These are phyloP conservation scores for Lepidium africanum DNA, from an alignment of 345 rosid genomes.

Conservation along the genomic window DNA sequence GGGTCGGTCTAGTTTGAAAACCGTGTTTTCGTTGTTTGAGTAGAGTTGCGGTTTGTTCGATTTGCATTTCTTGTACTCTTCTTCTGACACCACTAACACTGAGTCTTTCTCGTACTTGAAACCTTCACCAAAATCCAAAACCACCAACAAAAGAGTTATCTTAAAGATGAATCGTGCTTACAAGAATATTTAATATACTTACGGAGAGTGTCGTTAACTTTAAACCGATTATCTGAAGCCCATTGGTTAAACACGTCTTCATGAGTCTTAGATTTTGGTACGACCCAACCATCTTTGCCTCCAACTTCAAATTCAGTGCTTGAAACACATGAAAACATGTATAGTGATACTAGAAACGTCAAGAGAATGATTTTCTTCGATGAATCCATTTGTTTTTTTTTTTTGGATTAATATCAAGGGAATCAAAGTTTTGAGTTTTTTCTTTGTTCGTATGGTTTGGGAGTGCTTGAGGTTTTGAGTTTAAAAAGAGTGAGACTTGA, in stretches of 20 bases:
- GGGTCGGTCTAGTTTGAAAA: slow-evolving; percentile 36
- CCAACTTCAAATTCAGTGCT: slow-evolving; percentile 51
- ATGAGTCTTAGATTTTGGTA: slow-evolving; percentile 42
- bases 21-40: slow-evolving; percentile 47
- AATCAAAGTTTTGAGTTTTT: not conserved
- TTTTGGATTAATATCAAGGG: slow-evolving; percentile 20
- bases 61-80: slow-evolving; percentile 54
- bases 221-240: slow-evolving; percentile 75
- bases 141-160: not conserved
- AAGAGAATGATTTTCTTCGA: not conserved
- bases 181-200: slow-evolving; percentile 14
- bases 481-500: slow-evolving; percentile 22
- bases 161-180: not conserved
- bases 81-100: slow-evolving; percentile 48
- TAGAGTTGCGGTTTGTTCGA: slow-evolving; percentile 43
- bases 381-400: slow-evolving; percentile 16
- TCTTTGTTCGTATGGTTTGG: not conserved
- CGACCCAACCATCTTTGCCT: slow-evolving; percentile 59
- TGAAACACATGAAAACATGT: slow-evolving; percentile 18
- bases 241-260: slow-evolving; percentile 52
- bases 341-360: not conserved
- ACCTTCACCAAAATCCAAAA: slow-evolving; percentile 18
- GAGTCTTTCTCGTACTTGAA: slow-evolving; percentile 56
- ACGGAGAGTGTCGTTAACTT: slow-evolving; percentile 54
- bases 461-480: slow-evolving; percentile 4